Base-by-base conservation (phyloP, 2,329 filamentous ascomycete species). In the Parafenestella ontariensis region DNA sequence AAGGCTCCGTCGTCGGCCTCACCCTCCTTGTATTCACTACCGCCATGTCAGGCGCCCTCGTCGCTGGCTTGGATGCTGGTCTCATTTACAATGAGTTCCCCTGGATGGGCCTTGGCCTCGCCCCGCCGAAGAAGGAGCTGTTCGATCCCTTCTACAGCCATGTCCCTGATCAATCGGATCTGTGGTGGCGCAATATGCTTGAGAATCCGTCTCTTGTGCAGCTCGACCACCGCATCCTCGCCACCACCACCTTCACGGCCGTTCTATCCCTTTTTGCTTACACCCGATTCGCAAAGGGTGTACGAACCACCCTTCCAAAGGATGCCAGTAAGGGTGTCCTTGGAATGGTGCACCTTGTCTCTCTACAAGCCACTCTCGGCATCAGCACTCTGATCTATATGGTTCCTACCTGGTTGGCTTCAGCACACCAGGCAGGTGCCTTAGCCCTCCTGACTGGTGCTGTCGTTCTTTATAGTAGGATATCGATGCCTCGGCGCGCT, bases 1-100 rank as follows among this genome's bases (percentile, higher is more conserved):
- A 90, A 48, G 85, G 87, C 65, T 88, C 87, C 18, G 88, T 92
- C 20, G 83, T 86, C 5, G 88, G 83, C 2, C 82, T 98, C 23
- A 85, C 89, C 8, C 81, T 83, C 3, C 85, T 99, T 23, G 87
- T 96, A 65, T 98, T 96, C 78, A 82, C 85, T 29, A 99, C 95
- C 3, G 92, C 91, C 70, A 91, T 99, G 85, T 97, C 95, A 3
- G 95, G 94, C 49, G 94, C 89, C 5, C 85, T 99, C 2, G 95
- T 99, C 28, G 95, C 95, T 6, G 95, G 95, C 28, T 87, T 99
- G 13, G 95, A 99, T 72, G 95, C 95, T 8, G 95, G 95, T 8
- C 83, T 99, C 52, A 98, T 99, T 77, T 99, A 99, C 82, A 99
- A 99, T 75, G 92, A 99, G 77, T 98, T 99, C 76, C 95, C 95